phyloP scores from a whole-genome alignment of 208 protist species.

The Trypanosoma mega region DNA sequence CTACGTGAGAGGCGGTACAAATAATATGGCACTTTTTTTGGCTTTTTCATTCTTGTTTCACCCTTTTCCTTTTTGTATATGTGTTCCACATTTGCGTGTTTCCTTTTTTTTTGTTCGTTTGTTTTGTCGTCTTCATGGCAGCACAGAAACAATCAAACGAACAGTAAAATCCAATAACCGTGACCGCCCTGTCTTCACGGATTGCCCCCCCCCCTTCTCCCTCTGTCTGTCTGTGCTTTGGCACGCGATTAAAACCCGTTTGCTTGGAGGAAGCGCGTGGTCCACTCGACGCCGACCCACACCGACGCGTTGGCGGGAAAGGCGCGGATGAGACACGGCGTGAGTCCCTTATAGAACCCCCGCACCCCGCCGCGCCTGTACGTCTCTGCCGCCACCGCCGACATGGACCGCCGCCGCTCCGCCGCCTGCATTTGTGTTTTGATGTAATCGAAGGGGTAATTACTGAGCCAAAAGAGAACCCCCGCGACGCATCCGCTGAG shows the following conservation, averaged over 20 bases:
- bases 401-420: slow-evolving; percentile 27
- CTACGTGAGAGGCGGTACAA: not conserved
- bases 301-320: slow-evolving; percentile 70
- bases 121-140: too few species aligned
- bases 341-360: slow-evolving; percentile 65
- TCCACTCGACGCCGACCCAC: slow-evolving; percentile 65
- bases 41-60: too few species aligned
- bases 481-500: slow-evolving; percentile 52
- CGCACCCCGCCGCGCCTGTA: slow-evolving; percentile 40
- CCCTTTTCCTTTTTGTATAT: too few species aligned
- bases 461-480: slow-evolving; percentile 64
- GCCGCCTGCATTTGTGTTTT: slow-evolving; percentile 69
- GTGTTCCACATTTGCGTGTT: too few species aligned
- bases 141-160: too few species aligned
- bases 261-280: slow-evolving; percentile 37
- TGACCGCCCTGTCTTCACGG: too few species aligned
- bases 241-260: slow-evolving; percentile 34
- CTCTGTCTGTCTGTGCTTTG: too few species aligned
- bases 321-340: slow-evolving; percentile 58
- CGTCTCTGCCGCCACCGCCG: slow-evolving; percentile 30
- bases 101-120: too few species aligned
- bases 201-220: too few species aligned
- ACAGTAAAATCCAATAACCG: too few species aligned
- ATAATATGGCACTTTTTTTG: not conserved
- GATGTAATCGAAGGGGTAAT: slow-evolving; percentile 73